These are phyloP conservation scores for Blakeslea trispora DNA, from an alignment of 371 early-diverging fungal species.

Conservation along the genomic window DNA sequence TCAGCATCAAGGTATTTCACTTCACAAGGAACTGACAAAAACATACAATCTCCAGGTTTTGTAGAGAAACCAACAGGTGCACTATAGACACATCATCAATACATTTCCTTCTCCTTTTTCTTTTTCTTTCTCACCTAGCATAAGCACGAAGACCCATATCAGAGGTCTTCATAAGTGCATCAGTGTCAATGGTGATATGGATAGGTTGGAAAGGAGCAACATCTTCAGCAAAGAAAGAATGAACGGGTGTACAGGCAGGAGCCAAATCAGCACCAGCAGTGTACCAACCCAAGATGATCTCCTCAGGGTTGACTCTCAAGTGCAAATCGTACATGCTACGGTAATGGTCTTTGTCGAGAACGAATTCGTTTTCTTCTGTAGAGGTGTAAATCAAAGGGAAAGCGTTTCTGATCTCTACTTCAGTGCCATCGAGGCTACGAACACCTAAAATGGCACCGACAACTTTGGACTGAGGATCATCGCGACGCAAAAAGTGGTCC, in stretches of 20 bases:
- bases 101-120: background rate
- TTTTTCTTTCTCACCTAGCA: slow-evolving; percentile 50
- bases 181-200: slow-evolving; percentile 87
- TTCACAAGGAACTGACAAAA: slow-evolving; percentile 85
- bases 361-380: slow-evolving; percentile 65
- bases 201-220: slow-evolving; percentile 81
- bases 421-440: slow-evolving; percentile 81
- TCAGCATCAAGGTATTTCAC: slow-evolving; percentile 89
- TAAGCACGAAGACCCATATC: slow-evolving; percentile 79
- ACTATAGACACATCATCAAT: slow-evolving; percentile 30
- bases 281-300: slow-evolving; percentile 93
- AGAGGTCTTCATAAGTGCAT: slow-evolving; percentile 62
- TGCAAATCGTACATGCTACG: slow-evolving; percentile 84
- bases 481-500: slow-evolving; percentile 89
- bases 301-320: slow-evolving; percentile 87
- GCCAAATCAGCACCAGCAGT: slow-evolving; percentile 73
- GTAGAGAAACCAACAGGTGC: slow-evolving; percentile 72
- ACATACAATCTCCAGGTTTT: slow-evolving; percentile 78
- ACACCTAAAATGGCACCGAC: slow-evolving; percentile 89
- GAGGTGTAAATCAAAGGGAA: slow-evolving; percentile 79
- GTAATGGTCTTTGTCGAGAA: slow-evolving; percentile 90
- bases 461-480: slow-evolving; percentile 79
- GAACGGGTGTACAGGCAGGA: slow-evolving; percentile 80
- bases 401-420: slow-evolving; percentile 87
- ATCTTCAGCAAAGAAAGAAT: slow-evolving; percentile 86